Evolutionary conservation across 2,329 filamentous ascomycete species (phyloP).

Genomic region (Aspergillus amoenus): DNA sequence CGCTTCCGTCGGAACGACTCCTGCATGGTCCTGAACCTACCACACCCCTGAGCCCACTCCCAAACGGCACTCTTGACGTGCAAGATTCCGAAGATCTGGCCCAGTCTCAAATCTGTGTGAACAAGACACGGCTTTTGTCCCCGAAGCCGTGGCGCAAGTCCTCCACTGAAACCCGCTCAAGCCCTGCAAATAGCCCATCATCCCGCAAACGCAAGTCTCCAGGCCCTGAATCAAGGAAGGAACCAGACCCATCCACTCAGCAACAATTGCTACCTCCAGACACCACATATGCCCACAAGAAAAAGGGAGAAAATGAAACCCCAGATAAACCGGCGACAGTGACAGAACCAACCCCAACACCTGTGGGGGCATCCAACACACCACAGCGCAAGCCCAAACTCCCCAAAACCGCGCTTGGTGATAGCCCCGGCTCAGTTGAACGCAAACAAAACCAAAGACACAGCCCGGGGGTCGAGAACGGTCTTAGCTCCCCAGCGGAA

Average conservation of each 20-base stretch:
- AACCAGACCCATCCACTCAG: not conserved
- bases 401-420: constrained; percentile 29
- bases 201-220: constrained; percentile 38
- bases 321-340: constrained; percentile 8
- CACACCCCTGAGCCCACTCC: constrained; percentile 11
- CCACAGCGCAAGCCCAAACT: constrained; percentile 29
- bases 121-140: not conserved
- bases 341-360: not conserved
- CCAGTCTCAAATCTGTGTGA: not conserved
- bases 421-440: constrained; percentile 36
- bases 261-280: not conserved
- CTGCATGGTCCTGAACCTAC: constrained; percentile 27
- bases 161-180: not conserved
- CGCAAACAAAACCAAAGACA: constrained; percentile 22
- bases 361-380: not conserved
- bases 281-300: not conserved
- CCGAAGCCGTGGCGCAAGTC: not conserved
- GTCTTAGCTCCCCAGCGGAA: constrained; percentile 6
- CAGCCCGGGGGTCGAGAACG: constrained; percentile 5
- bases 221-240: constrained; percentile 26
- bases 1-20: constrained; percentile 48
- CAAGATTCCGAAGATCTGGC: not conserved
- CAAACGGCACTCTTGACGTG: constrained; percentile 1
- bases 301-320: not conserved
- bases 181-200: constrained; percentile 30